A percentile compares a stretch with the other conserved stretches of the same genome.
phyloP scores from a whole-genome alignment of 352 stramenopile genomes.

The Pythium apleroticum region DNA sequence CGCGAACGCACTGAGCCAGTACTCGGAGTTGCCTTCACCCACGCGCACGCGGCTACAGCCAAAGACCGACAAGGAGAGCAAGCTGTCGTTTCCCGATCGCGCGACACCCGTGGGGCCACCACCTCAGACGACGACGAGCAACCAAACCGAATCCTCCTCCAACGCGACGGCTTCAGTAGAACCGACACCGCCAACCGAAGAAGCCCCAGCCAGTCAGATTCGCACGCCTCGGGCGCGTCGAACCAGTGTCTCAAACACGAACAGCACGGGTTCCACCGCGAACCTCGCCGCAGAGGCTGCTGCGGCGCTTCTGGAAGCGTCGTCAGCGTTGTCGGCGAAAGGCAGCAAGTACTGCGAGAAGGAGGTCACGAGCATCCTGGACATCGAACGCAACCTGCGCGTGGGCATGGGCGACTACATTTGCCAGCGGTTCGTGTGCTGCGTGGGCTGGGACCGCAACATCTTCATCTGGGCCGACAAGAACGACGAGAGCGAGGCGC shows the following conservation, averaged over 20 bases:
- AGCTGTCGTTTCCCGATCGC: background rate
- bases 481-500: slow-evolving; percentile 68
- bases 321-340: slow-evolving; percentile 7
- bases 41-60: slow-evolving; percentile 35
- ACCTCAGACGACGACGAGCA: background rate
- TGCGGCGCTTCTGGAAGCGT: slow-evolving; percentile 10
- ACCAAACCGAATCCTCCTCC: background rate
- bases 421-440: slow-evolving; percentile 80
- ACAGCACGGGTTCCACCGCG: background rate
- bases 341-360: slow-evolving; percentile 60
- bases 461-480: slow-evolving; percentile 87
- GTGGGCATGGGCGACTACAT: slow-evolving; percentile 84
- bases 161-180: background rate
- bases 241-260: background rate
- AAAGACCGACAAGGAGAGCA: slow-evolving; percentile 21
- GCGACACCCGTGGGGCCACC: background rate
- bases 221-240: slow-evolving; percentile 9
- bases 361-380: slow-evolving; percentile 80
- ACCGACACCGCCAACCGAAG: slow-evolving; percentile 7
- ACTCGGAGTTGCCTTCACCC: slow-evolving; percentile 50
- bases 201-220: slow-evolving; percentile 1
- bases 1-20: slow-evolving; percentile 33
- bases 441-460: slow-evolving; percentile 79
- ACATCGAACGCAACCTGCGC: slow-evolving; percentile 74
- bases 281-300: background rate